phyloP scores from a whole-genome alignment of 2,329 filamentous ascomycete species.

The Ceratocystis alfenasii region DNA sequence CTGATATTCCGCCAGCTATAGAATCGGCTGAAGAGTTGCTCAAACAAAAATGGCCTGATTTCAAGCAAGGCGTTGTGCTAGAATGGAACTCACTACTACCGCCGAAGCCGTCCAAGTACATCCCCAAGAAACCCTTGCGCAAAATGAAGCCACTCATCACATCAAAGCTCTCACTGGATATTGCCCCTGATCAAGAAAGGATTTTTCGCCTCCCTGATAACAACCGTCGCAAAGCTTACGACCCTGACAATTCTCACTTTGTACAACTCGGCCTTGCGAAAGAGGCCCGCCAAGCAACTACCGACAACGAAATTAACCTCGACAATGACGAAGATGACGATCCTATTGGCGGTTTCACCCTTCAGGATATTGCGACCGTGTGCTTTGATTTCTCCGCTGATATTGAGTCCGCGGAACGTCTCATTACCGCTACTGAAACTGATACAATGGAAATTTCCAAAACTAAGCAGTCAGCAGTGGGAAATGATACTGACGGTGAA shows the following conservation, averaged over 20 bases:
- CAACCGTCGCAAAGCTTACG: constrained; percentile 42
- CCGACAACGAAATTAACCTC: constrained; percentile 35
- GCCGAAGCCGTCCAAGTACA: constrained; percentile 63
- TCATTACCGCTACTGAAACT: constrained; percentile 11
- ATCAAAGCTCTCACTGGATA: constrained; percentile 77
- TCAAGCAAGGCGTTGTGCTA: constrained; percentile 61
- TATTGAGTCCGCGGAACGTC: constrained; percentile 23
- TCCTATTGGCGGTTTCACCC: constrained; percentile 58
- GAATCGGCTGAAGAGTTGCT: constrained; percentile 65
- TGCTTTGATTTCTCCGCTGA: constrained; percentile 36
- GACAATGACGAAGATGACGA: constrained; percentile 48
- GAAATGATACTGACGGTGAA: constrained; percentile 20
- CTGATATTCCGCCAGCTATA: constrained; percentile 54
- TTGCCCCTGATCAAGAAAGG: constrained; percentile 77
- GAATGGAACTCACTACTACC: constrained; percentile 75
- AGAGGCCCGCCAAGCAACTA: constrained; percentile 28
- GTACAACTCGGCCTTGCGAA: constrained; percentile 28
- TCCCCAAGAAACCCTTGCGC: constrained; percentile 66
- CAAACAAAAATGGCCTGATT: constrained; percentile 69
- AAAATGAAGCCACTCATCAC: constrained; percentile 71
- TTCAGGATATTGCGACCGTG: constrained; percentile 71
- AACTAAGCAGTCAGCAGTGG: constrained; percentile 22
- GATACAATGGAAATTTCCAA: neutral
- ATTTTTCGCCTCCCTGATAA: constrained; percentile 54
- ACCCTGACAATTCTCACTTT: constrained; percentile 30